Base-by-base conservation (phyloP, 2,329 filamentous ascomycete genomes). In the Fusarium drepaniforme region DNA sequence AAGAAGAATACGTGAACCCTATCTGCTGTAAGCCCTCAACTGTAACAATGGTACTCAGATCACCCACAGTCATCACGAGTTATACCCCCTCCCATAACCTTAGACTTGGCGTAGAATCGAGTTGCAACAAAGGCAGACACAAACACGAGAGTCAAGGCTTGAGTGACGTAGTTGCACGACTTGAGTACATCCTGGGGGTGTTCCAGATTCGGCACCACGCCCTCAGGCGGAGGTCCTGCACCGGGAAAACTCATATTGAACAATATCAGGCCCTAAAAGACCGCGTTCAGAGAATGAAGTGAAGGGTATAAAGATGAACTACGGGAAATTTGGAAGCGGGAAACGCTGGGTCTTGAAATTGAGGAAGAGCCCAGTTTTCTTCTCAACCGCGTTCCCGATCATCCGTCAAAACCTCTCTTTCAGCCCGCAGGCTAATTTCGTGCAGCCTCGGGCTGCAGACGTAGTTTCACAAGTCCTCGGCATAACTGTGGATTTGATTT, bases 1-100 rank as follows among this genome's bases (percentile, higher is more conserved):
- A 75, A 1, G 74, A 73, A 37, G 56, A 23, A n/a, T 76, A 76
- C 5, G 74, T 76, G 35, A 66, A 66, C 40, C 51, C 73, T 76
- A 1, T 12, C 1, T 6, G 3, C 23, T 12, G 53, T 73, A 2
- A 72, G 57, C 18, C 11, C 13, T 21, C 4, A 49, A 16, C 18
- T 33, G 12, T 15, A 2, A 33, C 15, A 13, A 5, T 5, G 23
- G 16, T 1, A 13, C 11, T 5, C 3, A n/a, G 21, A 12, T 11
- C 5, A 69, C 74, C 68, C 3, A 75, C 74, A 65, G 25, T 76
- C 74, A 62, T 76, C 74, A 33, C 66, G 63, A 7, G 73, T 59
- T 9, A 66, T 30, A 1, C 64, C 63, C 37, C 67, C 73, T 15
- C 64, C 70, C 38, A 76, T 71, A 7, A 75, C 65, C 23, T 42